Evolutionary conservation across 2,329 filamentous ascomycete genomes (phyloP).

Genomic region (Hymenoscyphus repandus): DNA sequence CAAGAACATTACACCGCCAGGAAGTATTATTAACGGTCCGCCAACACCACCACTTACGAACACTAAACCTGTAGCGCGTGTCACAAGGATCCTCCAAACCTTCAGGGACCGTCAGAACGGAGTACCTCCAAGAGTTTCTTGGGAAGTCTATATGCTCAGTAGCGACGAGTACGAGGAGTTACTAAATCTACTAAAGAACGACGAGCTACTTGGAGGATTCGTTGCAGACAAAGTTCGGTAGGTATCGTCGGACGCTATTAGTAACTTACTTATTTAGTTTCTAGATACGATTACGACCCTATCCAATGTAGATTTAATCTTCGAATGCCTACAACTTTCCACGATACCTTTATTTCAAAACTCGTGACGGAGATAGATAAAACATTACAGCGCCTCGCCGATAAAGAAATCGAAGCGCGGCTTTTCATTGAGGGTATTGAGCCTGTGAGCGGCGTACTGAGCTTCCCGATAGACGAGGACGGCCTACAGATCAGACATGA

Average conservation of each 20-base stretch:
- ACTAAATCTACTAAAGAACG: too few species aligned
- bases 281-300: slow-evolving; percentile 20
- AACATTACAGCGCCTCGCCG: neutral
- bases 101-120: too few species aligned
- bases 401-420: slow-evolving; percentile 9
- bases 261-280: slow-evolving; percentile 7
- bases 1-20: too few species aligned
- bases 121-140: too few species aligned
- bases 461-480: slow-evolving; percentile 20
- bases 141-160: too few species aligned
- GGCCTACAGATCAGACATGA: slow-evolving; percentile 4
- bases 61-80: too few species aligned
- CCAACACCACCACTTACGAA: too few species aligned
- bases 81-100: too few species aligned
- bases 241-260: neutral
- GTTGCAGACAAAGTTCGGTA: too few species aligned
- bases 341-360: slow-evolving; percentile 12
- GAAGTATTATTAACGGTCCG: too few species aligned
- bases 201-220: too few species aligned
- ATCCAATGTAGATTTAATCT: slow-evolving; percentile 11
- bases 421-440: slow-evolving; percentile 14
- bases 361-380: slow-evolving; percentile 11
- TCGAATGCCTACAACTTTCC: slow-evolving; percentile 18
- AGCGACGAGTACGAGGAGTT: too few species aligned
- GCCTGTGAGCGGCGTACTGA: slow-evolving; percentile 12